Base-by-base conservation (phyloP, 345 rosid genomes). In the Gossypium turneri region DNA sequence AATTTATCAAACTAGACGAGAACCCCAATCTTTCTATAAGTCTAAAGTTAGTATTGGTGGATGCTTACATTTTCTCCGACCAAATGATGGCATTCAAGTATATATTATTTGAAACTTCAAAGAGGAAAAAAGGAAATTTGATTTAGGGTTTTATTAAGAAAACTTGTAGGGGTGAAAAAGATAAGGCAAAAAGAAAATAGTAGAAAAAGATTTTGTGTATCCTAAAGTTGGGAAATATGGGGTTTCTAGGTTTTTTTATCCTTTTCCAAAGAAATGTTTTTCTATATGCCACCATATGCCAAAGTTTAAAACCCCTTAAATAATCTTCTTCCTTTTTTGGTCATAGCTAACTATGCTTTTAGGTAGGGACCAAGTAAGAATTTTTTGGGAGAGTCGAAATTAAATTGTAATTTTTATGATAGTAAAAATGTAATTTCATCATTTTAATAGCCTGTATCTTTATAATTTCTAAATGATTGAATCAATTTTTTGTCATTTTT, bases 61-160 rank as follows among this genome's bases (percentile, higher is more conserved):
- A 76, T 77, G 83, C 79, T 75, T 77, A 45, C 67, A 79, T 72
- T 87, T 83, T 81, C 84, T 79, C 84, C 87, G 70, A 86, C 80
- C 86, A 73, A 82, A 86, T 85, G 86, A 86, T 86, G 86, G 58
- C 76, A 78, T 90, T 82, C 89, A 84, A 72, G 84, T 82, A 84
- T 78, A 78, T 87, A 89, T 68, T 75, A 63, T 75, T 61, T 80
- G 84, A 78, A 89, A 83, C 84, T 84, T 87, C 77, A 81, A 73
- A 72, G 79, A 69, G 55, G 4, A 25, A 50, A 25, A 50, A 27
- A 24, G 9, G 19, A 3, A 69, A 24, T 0, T 22, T 56, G 12
- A 27, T 60, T 72, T 20, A 24, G 24, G 22, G 57, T 41, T 69
- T 48, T 38, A 48, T 25, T 9, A 69, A 53, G 52, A 72, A 56